Percentiles rank a stretch among this genome's conserved stretches.
Conservation (phyloP, 1,284 basidiomycete genomes). For the Rhodotorula sp. region DNA sequence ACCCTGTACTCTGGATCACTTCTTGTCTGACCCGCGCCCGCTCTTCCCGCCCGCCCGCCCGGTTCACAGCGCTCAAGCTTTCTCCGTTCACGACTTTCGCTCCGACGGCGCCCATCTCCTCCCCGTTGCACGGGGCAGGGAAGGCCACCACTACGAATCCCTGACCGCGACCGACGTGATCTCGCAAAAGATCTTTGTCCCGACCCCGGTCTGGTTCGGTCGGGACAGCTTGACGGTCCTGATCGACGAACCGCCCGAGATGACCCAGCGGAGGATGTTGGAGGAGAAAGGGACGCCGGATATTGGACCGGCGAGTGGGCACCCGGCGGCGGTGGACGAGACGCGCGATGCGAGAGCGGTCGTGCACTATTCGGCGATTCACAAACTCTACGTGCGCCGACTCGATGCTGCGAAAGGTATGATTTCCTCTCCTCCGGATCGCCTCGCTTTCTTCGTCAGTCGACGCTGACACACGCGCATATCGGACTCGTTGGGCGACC, state of each 20-base stretch:
- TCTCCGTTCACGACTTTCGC: slow-evolving; percentile 2
- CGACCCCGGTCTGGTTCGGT: slow-evolving; percentile 12
- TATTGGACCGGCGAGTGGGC: neutral
- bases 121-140: neutral
- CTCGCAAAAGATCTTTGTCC: neutral
- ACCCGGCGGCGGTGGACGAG: neutral
- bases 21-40: neutral
- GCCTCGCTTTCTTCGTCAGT: neutral
- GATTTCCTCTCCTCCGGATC: neutral
- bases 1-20: neutral
- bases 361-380: neutral
- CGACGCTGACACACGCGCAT: neutral
- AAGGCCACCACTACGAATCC: neutral
- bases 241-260: neutral
- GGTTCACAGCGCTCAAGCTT: slow-evolving; percentile 2
- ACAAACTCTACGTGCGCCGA: slow-evolving; percentile 7
- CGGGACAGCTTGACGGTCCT: slow-evolving; percentile 5
- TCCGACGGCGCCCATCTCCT: slow-evolving; percentile 8
- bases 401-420: neutral
- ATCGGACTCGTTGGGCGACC: neutral
- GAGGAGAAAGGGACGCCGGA: neutral
- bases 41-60: too few species aligned
- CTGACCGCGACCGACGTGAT: neutral
- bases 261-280: neutral
- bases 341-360: neutral